Base-by-base conservation (phyloP, 2,329 filamentous ascomycete species). In the Orbilia blumenaviensis region DNA sequence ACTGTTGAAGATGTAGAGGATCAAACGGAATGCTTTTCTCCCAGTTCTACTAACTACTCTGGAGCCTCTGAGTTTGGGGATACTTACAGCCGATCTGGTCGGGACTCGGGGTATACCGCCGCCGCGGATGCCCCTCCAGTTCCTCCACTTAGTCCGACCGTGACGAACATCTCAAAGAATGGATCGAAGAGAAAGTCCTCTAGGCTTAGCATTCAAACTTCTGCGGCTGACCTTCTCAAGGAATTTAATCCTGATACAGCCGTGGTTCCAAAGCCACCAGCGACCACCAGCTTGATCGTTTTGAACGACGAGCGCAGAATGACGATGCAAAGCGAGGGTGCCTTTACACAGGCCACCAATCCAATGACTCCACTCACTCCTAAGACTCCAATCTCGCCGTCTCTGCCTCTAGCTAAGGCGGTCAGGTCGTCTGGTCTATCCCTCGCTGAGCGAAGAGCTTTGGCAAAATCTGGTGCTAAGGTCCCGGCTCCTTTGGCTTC, bases 11-110 rank as follows among this genome's bases (percentile, higher is more conserved):
- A 77, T 56, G 62, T 66, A 14, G 73, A 71, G 27, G 73, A 77
- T 25, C 60, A 77, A 27, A 44, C 66, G 5, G 73, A 77, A 46
- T 77, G 66, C 54, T 77, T 77, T 18, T 77, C 73, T 14, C 73
- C 73, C 16, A 72, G 66, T 25, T 77, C 73, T 27, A 77, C 73
- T 16, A 77, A 77, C 41, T 77, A 77, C 36, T 77, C 73, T 10
- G 73, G 66, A 29, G 60, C 73, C 14, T 77, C 73, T 27, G 73
- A 77, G 25, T 77, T 72, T 41, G 72, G 72, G 12, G 73, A 67
- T 23, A 54, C 60, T 23, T 66, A 52, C n/a, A 71, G 60, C 34
- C 41, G 71, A 12, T 61, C 56, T 38, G 42, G 42, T 25, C 44
- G 71, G 16, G 71, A 76, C 12, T 62, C 56, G 34, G 58, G 58